These are phyloP conservation scores for Quercus glauca DNA, from an alignment of 306 rosid species.

Conservation along the genomic window DNA sequence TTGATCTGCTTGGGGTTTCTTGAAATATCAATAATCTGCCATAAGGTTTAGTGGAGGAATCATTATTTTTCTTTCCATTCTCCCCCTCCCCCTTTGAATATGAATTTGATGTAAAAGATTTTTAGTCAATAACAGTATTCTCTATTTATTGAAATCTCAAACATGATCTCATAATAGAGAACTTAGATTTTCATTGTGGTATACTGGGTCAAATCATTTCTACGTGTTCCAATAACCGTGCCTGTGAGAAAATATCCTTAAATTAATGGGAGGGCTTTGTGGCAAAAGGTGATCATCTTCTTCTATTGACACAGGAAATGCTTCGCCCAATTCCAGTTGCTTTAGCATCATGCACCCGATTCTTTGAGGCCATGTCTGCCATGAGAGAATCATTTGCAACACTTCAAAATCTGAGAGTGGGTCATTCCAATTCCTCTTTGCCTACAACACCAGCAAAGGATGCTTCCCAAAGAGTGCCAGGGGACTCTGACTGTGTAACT, in stretches of 20 bases:
- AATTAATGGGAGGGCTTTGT: neutral
- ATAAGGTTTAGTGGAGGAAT: neutral
- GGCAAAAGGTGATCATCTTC: neutral
- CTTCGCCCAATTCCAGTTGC: constrained; percentile 97
- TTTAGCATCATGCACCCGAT: constrained; percentile 89
- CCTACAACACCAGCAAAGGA: constrained; percentile 59
- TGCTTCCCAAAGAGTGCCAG: constrained; percentile 46
- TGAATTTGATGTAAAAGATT: neutral
- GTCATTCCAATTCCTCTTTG: constrained; percentile 41
- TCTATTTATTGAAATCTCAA: neutral
- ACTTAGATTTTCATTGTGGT: neutral
- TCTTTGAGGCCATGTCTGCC: constrained; percentile 97
- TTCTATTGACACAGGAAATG: constrained; percentile 63
- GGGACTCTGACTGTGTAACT: constrained; percentile 55
- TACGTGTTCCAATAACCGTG: neutral
- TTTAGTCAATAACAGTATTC: neutral
- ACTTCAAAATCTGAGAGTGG: constrained; percentile 82
- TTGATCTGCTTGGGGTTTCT: neutral
- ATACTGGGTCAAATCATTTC: neutral
- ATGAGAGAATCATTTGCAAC: constrained; percentile 93
- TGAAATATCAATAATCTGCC: neutral
- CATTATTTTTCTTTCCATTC: neutral
- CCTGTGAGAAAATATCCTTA: neutral
- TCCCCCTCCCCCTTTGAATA: neutral
- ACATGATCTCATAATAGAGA: neutral